Evolutionary conservation across 768 basidiomycete genomes (phyloP), one percentile per base, ranked within the genome.

Genomic region (Hypholoma fasciculare): DNA sequence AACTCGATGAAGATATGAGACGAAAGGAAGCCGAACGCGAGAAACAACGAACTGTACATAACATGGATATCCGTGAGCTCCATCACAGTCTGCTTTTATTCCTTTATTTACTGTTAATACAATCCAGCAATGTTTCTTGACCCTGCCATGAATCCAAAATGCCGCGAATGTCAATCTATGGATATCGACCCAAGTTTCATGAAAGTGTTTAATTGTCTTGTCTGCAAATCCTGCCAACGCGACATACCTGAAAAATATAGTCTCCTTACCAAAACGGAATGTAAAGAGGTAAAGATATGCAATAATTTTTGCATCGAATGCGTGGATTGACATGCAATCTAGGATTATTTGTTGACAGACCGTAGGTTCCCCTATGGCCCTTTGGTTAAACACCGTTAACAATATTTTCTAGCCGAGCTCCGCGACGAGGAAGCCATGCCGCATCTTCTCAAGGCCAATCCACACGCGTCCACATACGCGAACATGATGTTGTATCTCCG

Each of bases 401-500:
- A n/a, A 49, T 23, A 26, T 58, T 55, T 39, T 38, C n/a, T 65
- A 94, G 94, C 96, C 34, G 97, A 99, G 69, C 79, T 99, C 26
- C 87, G 90, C 56, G 97, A 99, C 69, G 86, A 92, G 66, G 93
- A 97, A 64, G 76, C 90, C 16, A 83, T 99, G 62, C 97, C 96
- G 0, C 97, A 99, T 71, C 78, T 96, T 23, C 81, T 98, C 57
- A 94, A 96, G 68, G 90, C 93, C 17, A 98, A 98, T 70, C 96
- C 94, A 3, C 95, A 97, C 76, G 90, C 92, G 62, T 90, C 94
- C 11, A 96, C 93, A 0, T 98, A 92, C 69, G 91, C 92, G 37
- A 99, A 98, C 78, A 98, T 98, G 97, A 98, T 98, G 97, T 81
- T 99, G 19, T 98, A 91, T 74, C 79, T 98, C 4, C 87, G 97